These are phyloP conservation scores for Myxozyma lipomycoides DNA, from an alignment of 805 yeast genomes.

Conservation along the genomic window DNA sequence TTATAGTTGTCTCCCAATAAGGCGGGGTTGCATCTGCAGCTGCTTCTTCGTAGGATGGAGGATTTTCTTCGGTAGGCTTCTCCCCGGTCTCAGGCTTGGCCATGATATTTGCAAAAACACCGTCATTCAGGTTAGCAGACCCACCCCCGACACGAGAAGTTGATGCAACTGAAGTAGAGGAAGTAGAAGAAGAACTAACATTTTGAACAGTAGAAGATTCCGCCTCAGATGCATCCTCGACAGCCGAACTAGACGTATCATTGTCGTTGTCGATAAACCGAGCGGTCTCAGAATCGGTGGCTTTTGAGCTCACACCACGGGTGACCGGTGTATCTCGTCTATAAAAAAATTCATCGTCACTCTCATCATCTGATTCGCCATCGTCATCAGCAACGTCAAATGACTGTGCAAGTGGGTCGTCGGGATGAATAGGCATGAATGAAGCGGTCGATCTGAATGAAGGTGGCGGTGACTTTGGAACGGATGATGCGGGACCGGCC, in stretches of 20 bases:
- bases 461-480: slow-evolving; percentile 28
- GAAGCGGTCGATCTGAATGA: slow-evolving; percentile 27
- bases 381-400: slow-evolving; percentile 23
- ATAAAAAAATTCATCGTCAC: slow-evolving; percentile 17
- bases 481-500: slow-evolving; percentile 2
- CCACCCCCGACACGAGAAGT: neutral
- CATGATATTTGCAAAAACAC: slow-evolving; percentile 85
- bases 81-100: slow-evolving; percentile 72
- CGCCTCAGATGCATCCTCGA: neutral
- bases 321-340: neutral
- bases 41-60: slow-evolving; percentile 77
- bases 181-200: slow-evolving; percentile 4
- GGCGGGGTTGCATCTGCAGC: slow-evolving; percentile 93
- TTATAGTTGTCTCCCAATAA: slow-evolving; percentile 88
- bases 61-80: slow-evolving; percentile 30
- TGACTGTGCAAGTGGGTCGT: slow-evolving; percentile 29
- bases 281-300: neutral
- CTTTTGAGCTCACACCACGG: neutral
- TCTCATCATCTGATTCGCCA: slow-evolving; percentile 12
- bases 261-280: neutral
- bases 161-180: slow-evolving; percentile 10
- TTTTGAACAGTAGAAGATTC: slow-evolving; percentile 1
- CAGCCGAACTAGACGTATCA: neutral
- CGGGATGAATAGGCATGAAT: slow-evolving; percentile 25
- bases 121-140: slow-evolving; percentile 51